Conservation (phyloP, 2,329 filamentous ascomycete species). For the Beauveria sp. region DNA sequence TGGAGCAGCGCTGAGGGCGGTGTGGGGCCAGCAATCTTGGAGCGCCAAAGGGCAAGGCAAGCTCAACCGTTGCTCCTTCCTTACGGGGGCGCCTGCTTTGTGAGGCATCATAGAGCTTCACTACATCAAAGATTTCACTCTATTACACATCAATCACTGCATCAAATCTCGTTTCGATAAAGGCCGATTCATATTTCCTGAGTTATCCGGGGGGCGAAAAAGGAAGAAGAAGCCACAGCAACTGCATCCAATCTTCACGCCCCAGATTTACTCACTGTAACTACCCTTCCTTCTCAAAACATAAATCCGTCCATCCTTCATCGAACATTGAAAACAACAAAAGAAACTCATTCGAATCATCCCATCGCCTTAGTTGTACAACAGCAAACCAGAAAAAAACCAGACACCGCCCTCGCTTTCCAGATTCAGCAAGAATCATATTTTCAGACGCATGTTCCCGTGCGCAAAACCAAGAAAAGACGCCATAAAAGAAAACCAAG, state of each 20-base stretch:
- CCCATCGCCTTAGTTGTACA: slow-evolving; percentile 16
- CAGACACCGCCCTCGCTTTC: not conserved
- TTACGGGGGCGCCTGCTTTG: not conserved
- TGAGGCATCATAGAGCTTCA: not conserved
- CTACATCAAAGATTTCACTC: not conserved
- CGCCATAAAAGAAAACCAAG: not conserved
- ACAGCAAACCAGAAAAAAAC: slow-evolving; percentile 3
- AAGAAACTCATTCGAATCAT: slow-evolving; percentile 9
- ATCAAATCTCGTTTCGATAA: slow-evolving; percentile 4
- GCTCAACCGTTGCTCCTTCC: not conserved
- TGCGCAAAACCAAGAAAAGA: not conserved
- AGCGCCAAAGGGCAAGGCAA: slow-evolving; percentile 1
- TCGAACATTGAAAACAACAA: slow-evolving; percentile 14
- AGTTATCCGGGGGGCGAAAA: slow-evolving; percentile 11
- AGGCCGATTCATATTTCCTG: slow-evolving; percentile 18
- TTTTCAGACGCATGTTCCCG: not conserved
- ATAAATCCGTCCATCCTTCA: slow-evolving; percentile 16
- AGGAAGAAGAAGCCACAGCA: not conserved
- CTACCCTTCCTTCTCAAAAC: slow-evolving; percentile 9
- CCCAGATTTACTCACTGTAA: not conserved
- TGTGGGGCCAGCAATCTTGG: slow-evolving; percentile 13
- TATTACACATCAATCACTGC: not conserved
- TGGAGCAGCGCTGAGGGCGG: slow-evolving; percentile 7
- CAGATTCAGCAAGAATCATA: slow-evolving; percentile 4
- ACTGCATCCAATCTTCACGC: not conserved